Base-by-base conservation (phyloP, 2,329 filamentous ascomycete genomes). In the Arthrobotrys pseudoclavata region DNA sequence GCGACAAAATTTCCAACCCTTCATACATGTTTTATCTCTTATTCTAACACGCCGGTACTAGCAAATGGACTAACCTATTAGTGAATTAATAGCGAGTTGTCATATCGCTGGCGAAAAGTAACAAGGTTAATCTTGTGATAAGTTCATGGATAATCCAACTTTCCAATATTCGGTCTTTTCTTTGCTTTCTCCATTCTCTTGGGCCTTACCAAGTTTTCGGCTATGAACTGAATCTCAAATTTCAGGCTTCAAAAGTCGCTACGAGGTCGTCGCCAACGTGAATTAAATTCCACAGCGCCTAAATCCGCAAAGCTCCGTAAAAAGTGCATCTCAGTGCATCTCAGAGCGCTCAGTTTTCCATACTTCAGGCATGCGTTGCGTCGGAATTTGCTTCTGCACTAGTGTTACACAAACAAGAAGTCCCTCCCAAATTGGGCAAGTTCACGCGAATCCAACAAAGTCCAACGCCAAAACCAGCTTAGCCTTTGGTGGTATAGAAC, bases 391-490 rank as follows among this genome's bases (percentile, higher is more conserved):
- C 12, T 40, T 40, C 37, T 3, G 37, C 37, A n/a, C 2, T 12
- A 40, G 13, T 40, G 47, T 50, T 50, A 50, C 47, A 50, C 47
- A 50, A 13, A 26, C 18, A 10, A 12, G 9, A 48, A 0, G 18
- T 22, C 3, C 1, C 10, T 13, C 15, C 20, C 22, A 15, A 50
- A 50, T 50, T 13, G 1, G 47, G 47, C 47, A 50, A 26, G 47
- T 50, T 24, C 12, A 50, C 50, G 50, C 50, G 26, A 40, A 34
- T 29, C 24, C 26, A 53, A 53, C 24, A 53, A 31, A n/a, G 9
- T 20, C 5, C 50, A 29, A 53, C 50, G 10, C 47, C 12, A 5
- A 15, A 50, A 50, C 22, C 22, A n/a, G 13, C 37, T 12, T 40
- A 12, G 10, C 2, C 37, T 40, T 40, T 15, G 12, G 15, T 37